Conservation (phyloP, 441 rosid species). For the Kokia cookei region DNA sequence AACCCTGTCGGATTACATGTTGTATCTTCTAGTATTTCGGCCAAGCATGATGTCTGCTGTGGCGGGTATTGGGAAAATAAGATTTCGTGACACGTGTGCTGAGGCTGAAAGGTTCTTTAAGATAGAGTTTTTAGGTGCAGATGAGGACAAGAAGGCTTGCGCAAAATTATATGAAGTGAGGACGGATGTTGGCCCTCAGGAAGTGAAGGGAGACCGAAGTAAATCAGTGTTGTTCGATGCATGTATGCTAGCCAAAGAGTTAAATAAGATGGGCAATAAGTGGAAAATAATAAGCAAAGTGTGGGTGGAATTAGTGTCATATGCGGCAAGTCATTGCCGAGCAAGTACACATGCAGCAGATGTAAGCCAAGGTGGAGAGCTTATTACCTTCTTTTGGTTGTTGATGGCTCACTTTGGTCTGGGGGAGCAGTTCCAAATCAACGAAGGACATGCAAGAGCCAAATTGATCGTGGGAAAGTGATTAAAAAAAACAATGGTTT, state of each 20-base stretch:
- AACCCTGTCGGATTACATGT: conserved; percentile 21
- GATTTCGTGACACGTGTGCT: conserved; percentile 20
- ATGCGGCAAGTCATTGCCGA: conserved; percentile 18
- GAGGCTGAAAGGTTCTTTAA: conserved; percentile 10
- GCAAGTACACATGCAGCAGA: conserved; percentile 8
- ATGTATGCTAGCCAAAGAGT: conserved; percentile 5
- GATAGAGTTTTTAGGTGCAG: neutral
- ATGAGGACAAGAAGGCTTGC: neutral
- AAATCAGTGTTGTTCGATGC: conserved; percentile 18
- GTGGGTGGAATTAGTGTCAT: conserved; percentile 28
- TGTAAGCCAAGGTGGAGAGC: conserved; percentile 28
- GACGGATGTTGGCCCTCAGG: conserved; percentile 10
- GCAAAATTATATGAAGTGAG: neutral
- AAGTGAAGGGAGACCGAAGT: conserved; percentile 12
- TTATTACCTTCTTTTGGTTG: conserved; percentile 20
- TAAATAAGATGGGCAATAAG: neutral
- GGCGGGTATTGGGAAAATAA: conserved; percentile 17
- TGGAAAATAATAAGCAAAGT: conserved; percentile 17
- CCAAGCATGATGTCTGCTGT: conserved; percentile 17
- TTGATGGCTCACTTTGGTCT: conserved; percentile 46
- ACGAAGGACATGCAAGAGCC: conserved; percentile 42
- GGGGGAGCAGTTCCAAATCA: conserved; percentile 37
- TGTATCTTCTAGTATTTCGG: conserved; percentile 19
- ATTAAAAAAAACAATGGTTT: neutral
- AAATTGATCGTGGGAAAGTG: conserved; percentile 38